Evolutionary conservation across 805 yeast species (phyloP).

Genomic region (Lipomyces oligophaga): DNA sequence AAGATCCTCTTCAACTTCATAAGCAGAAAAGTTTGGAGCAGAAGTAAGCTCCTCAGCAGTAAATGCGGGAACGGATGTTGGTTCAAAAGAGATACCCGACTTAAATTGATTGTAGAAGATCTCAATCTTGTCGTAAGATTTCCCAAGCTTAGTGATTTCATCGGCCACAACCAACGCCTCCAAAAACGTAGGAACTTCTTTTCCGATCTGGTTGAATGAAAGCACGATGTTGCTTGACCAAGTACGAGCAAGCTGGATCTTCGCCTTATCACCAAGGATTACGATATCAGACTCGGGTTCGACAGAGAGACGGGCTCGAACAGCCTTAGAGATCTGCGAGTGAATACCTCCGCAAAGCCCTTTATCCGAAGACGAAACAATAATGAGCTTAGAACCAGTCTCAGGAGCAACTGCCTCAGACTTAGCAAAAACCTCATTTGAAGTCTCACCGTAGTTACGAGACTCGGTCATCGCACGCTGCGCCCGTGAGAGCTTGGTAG

Average conservation of each 20-base stretch:
- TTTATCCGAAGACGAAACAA: conserved; percentile 93
- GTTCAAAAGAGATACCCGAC: conserved; percentile 86
- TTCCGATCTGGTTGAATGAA: conserved; percentile 88
- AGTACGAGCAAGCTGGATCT: conserved; percentile 82
- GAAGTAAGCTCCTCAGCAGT: conserved; percentile 67
- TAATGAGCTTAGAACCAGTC: conserved; percentile 63
- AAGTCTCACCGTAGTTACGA: conserved; percentile 77
- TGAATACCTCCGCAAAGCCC: conserved; percentile 99
- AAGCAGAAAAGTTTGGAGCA: conserved; percentile 81
- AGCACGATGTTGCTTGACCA: conserved; percentile 64
- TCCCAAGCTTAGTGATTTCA: conserved; percentile 62
- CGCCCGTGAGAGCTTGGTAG: conserved; percentile 92
- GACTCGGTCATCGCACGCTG: conserved; percentile 90
- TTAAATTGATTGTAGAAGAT: conserved; percentile 83
- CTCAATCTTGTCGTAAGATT: conserved; percentile 67
- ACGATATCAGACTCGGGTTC: conserved; percentile 61
- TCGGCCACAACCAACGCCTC: conserved; percentile 89
- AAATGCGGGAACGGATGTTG: conserved; percentile 63
- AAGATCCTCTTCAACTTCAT: conserved; percentile 67
- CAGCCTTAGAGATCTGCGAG: conserved; percentile 86
- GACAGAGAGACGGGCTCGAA: conserved; percentile 47
- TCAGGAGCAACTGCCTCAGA: conserved; percentile 27
- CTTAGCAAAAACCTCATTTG: conserved; percentile 69
- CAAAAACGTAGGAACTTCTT: conserved; percentile 89
- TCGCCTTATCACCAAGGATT: conserved; percentile 91